Evolutionary conservation across 352 stramenopile species (phyloP).

Genomic region (Pythium phragmitis): DNA sequence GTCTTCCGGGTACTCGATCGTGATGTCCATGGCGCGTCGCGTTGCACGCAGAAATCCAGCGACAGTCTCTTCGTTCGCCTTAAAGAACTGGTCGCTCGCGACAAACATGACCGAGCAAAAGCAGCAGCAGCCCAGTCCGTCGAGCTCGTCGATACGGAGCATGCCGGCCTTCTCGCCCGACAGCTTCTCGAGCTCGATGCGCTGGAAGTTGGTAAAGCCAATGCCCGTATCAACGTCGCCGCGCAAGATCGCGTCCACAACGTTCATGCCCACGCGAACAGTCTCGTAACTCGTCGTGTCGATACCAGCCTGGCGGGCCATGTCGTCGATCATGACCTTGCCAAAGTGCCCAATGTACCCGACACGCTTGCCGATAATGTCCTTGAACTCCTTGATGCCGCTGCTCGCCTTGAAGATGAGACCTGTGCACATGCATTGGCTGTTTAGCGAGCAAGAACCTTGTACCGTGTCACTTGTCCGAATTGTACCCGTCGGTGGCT

Average conservation of each 20-base stretch:
- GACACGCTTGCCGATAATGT: constrained; percentile 52
- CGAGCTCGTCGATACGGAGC: constrained; percentile 51
- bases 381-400: constrained; percentile 51
- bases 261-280: constrained; percentile 51
- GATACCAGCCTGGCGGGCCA: constrained; percentile 47
- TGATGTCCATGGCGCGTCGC: constrained; percentile 48
- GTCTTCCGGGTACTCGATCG: constrained; percentile 47
- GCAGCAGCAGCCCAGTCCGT: constrained; percentile 50
- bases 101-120: constrained; percentile 63
- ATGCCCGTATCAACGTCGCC: constrained; percentile 53
- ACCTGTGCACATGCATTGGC: constrained; percentile 10
- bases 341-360: constrained; percentile 56
- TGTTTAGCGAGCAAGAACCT: no score
- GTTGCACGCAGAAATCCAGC: constrained; percentile 45
- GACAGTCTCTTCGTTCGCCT: constrained; percentile 44
- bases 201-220: constrained; percentile 57
- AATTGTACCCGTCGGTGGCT: constrained; percentile 37
- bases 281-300: constrained; percentile 44
- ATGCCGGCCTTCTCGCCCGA: constrained; percentile 49
- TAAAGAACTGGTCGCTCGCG: constrained; percentile 46
- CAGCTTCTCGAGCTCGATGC: constrained; percentile 49
- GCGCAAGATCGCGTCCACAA: constrained; percentile 48
- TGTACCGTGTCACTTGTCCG: background rate
- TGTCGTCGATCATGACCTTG: constrained; percentile 56
- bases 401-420: constrained; percentile 56